phyloP scores from a whole-genome alignment of 139 green algal species.

The Chlamydomonas sp. region DNA sequence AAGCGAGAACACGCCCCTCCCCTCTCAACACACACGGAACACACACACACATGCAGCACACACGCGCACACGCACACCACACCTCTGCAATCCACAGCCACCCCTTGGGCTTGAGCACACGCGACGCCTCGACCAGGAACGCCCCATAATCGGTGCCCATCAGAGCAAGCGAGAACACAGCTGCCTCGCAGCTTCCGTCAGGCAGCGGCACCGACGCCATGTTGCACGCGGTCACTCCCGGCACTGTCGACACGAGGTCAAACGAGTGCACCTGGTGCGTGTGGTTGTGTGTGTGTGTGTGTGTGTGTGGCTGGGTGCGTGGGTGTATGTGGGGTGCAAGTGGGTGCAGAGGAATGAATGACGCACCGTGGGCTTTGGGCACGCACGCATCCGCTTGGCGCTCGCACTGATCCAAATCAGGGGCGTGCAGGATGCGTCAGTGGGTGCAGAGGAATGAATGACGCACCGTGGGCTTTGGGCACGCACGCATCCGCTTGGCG shows the following conservation, averaged over 20 bases:
- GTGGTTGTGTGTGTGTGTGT: not conserved
- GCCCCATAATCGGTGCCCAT: constrained; percentile 87
- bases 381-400: no score
- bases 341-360: no score
- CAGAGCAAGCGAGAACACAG: constrained; percentile 89
- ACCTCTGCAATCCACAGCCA: constrained; percentile 94
- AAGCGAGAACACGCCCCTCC: no score
- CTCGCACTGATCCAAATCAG: no score
- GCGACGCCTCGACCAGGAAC: constrained; percentile 75
- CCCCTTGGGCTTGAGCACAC: constrained; percentile 66
- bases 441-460: no score
- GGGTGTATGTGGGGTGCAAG: not conserved
- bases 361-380: no score
- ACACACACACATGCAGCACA: no score
- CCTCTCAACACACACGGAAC: no score
- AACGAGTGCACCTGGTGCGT: constrained; percentile 69
- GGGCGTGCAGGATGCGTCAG: no score
- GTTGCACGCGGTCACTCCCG: constrained; percentile 86
- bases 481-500: no score
- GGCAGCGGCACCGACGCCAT: constrained; percentile 68
- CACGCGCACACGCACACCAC: no score
- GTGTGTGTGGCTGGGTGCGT: not conserved
- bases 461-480: no score
- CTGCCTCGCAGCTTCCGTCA: constrained; percentile 60
- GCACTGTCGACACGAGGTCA: constrained; percentile 73